These are phyloP conservation scores for Epicoccum sorghinum DNA, from an alignment of 2,329 filamentous ascomycete species.

Conservation along the genomic window DNA sequence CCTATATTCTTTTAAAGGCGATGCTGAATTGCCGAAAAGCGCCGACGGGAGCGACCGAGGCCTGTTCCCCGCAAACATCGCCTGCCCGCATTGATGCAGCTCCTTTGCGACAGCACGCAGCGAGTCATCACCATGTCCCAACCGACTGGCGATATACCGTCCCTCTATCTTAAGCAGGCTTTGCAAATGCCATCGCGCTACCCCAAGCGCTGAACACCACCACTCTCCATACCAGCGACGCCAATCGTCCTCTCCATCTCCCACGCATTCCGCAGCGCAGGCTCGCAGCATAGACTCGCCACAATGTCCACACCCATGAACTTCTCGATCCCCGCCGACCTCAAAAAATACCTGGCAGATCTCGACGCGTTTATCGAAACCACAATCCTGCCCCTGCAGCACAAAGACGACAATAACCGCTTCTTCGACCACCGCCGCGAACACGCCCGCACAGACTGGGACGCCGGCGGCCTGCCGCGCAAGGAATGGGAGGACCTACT, in stretches of 20 bases:
- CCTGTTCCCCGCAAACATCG: slow-evolving; percentile 19
- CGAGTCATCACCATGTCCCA: slow-evolving; percentile 41
- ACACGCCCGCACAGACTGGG: slow-evolving; percentile 66
- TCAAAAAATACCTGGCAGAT: slow-evolving; percentile 55
- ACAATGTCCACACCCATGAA: slow-evolving; percentile 15
- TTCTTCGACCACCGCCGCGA: slow-evolving; percentile 72
- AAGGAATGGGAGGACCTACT: slow-evolving; percentile 65
- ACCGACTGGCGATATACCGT: slow-evolving; percentile 22
- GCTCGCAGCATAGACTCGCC: neutral
- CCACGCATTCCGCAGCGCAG: neutral
- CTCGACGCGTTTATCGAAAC: slow-evolving; percentile 64
- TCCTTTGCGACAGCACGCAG: slow-evolving; percentile 10
- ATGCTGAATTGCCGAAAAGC: slow-evolving; percentile 4
- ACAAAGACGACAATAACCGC: slow-evolving; percentile 63
- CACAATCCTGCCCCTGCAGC: slow-evolving; percentile 62
- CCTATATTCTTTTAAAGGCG: neutral
- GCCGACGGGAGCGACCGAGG: slow-evolving; percentile 11
- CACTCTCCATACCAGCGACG: no score
- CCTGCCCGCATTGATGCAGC: neutral
- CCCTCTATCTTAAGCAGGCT: neutral
- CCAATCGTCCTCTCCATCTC: neutral
- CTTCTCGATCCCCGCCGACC: slow-evolving; percentile 61
- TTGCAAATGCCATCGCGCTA: neutral
- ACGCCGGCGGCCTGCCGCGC: slow-evolving; percentile 61
- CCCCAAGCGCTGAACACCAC: slow-evolving; percentile 8